phyloP scores from a whole-genome alignment of 1,284 basidiomycete species.

The Clitocybe nebularis region DNA sequence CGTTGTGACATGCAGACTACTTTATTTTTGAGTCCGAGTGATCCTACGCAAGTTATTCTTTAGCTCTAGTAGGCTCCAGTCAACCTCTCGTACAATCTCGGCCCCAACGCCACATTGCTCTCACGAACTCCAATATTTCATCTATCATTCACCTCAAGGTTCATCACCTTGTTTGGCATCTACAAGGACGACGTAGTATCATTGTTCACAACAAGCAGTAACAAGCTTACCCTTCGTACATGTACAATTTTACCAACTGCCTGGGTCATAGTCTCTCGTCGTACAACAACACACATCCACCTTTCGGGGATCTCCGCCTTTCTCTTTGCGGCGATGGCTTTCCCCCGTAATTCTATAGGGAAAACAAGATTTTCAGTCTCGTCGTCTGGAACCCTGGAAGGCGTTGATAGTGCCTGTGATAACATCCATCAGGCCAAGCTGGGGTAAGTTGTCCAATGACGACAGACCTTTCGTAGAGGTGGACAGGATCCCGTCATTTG shows the following conservation, averaged over 20 bases:
- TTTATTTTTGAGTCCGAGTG: too few relatives aligned
- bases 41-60: too few relatives aligned
- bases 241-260: conserved; percentile 25
- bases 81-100: too few relatives aligned
- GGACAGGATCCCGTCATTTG: conserved; percentile 3
- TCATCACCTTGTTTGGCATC: too few relatives aligned
- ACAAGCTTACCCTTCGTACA: conserved; percentile 14
- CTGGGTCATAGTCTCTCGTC: conserved; percentile 22
- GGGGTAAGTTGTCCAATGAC: too few relatives aligned
- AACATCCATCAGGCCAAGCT: background rate
- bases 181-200: too few relatives aligned
- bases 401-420: conserved; percentile 17
- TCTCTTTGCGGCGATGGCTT: conserved; percentile 5
- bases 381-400: conserved; percentile 10
- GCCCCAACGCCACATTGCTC: too few relatives aligned
- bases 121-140: too few relatives aligned
- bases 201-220: background rate
- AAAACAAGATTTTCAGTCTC: conserved; percentile 7
- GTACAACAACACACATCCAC: conserved; percentile 26
- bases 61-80: too few relatives aligned
- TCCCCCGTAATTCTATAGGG: conserved; percentile 16
- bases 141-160: too few relatives aligned
- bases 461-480: conserved; percentile 14
- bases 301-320: conserved; percentile 14
- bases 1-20: too few relatives aligned